Evolutionary conservation across 2,329 filamentous ascomycete genomes (phyloP).

Genomic region (Fonsecaea monophora): DNA sequence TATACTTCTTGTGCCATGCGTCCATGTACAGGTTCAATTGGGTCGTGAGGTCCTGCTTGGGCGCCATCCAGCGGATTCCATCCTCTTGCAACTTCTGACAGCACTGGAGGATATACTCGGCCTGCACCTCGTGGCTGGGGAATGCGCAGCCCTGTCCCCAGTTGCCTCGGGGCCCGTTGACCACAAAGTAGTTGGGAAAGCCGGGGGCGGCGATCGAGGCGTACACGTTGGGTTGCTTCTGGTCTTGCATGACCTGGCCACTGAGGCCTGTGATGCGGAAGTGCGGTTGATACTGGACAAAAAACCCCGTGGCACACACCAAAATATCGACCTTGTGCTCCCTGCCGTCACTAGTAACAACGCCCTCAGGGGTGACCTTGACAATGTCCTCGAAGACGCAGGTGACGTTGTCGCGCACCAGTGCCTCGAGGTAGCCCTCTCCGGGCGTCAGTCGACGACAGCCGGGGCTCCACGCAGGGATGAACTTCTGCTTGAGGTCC

Average conservation of each 20-base stretch:
- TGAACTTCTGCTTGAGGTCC: slow-evolving; percentile 36
- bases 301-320: slow-evolving; percentile 49
- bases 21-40: slow-evolving; percentile 40
- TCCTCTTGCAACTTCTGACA: slow-evolving; percentile 45
- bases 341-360: slow-evolving; percentile 43
- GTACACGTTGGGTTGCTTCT: slow-evolving; percentile 54
- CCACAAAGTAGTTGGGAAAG: slow-evolving; percentile 52
- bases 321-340: slow-evolving; percentile 45
- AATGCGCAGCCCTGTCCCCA: slow-evolving; percentile 43
- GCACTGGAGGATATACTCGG: slow-evolving; percentile 44
- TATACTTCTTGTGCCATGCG: slow-evolving; percentile 42
- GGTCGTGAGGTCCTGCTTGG: slow-evolving; percentile 29
- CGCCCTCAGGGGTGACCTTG: slow-evolving; percentile 44
- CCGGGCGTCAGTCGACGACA: slow-evolving; percentile 58
- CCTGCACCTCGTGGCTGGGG: slow-evolving; percentile 38
- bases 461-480: slow-evolving; percentile 44
- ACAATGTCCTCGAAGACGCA: slow-evolving; percentile 28
- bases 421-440: slow-evolving; percentile 37
- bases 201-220: slow-evolving; percentile 54
- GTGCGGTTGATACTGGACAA: slow-evolving; percentile 49
- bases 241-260: slow-evolving; percentile 49
- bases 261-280: slow-evolving; percentile 51
- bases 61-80: slow-evolving; percentile 42
- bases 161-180: slow-evolving; percentile 43
- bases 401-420: slow-evolving; percentile 38